A percentile compares a stretch with the other conserved stretches of the same genome.
Conservation (phyloP, 108 stramenopile genomes). For the Nannochloropsis gaditana region DNA sequence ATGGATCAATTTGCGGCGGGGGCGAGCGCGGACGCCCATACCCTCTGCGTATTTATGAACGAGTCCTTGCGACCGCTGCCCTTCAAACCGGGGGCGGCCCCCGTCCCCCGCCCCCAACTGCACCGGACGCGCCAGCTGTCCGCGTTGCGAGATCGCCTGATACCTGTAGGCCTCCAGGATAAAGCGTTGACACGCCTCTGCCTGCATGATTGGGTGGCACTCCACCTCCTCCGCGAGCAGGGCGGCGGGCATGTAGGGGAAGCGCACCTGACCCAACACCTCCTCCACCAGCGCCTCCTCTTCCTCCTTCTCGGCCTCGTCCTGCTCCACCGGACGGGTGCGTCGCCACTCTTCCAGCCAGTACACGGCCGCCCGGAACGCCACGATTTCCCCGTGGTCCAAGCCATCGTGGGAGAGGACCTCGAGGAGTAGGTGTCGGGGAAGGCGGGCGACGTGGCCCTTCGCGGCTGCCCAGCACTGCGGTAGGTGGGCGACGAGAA, state of each 20-base stretch:
- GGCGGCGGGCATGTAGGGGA: background rate
- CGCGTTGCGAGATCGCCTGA: background rate
- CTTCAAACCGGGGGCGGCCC: background rate
- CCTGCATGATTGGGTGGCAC: background rate
- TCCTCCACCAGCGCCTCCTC: background rate
- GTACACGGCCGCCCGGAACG: background rate
- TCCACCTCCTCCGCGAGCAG: conserved; percentile 7
- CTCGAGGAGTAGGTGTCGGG: background rate
- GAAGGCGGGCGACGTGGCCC: background rate
- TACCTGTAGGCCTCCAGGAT: conserved; percentile 10
- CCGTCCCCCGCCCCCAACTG: background rate
- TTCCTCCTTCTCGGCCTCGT: conserved; percentile 14
- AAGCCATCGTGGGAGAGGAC: background rate
- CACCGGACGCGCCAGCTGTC: background rate
- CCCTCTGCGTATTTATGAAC: background rate
- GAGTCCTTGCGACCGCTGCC: background rate
- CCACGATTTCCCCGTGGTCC: background rate
- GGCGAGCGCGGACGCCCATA: background rate
- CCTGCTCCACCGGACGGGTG: conserved; percentile 12
- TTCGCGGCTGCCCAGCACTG: background rate
- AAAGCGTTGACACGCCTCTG: background rate
- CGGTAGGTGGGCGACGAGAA: background rate
- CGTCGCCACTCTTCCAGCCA: conserved; percentile 19
- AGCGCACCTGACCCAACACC: background rate
- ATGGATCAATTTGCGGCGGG: background rate